A percentile compares a stretch with the other conserved stretches of the same genome.
These are phyloP conservation scores for Didymella exigua DNA, from an alignment of 2,329 filamentous ascomycete species.

Conservation along the genomic window DNA sequence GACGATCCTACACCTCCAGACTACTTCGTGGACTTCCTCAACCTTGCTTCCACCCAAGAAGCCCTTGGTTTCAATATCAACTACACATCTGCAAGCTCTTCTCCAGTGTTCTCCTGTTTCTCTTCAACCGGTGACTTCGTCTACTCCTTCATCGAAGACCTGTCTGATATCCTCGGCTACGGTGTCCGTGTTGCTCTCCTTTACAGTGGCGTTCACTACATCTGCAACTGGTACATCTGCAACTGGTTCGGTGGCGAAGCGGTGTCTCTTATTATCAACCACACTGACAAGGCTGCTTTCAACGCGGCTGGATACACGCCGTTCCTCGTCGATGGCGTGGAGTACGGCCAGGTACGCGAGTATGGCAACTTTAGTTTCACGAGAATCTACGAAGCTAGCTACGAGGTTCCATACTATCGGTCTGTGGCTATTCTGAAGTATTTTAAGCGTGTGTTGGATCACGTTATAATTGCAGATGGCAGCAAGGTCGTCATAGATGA, in stretches of 20 bases:
- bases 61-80: conserved; percentile 60
- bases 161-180: conserved; percentile 58
- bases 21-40: conserved; percentile 60
- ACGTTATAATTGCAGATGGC: conserved; percentile 40
- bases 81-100: conserved; percentile 53
- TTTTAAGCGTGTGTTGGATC: conserved; percentile 37
- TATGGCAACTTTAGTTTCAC: conserved; percentile 51
- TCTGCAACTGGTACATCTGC: conserved; percentile 65
- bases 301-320: conserved; percentile 73
- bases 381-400: conserved; percentile 48
- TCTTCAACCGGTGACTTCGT: conserved; percentile 53
- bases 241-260: conserved; percentile 77
- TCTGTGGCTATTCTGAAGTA: conserved; percentile 38
- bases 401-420: conserved; percentile 54
- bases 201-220: conserved; percentile 65
- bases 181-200: conserved; percentile 62
- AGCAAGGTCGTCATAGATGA: conserved; percentile 32
- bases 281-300: conserved; percentile 60
- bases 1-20: conserved; percentile 60
- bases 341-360: conserved; percentile 51
- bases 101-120: conserved; percentile 54
- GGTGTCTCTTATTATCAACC: conserved; percentile 64
- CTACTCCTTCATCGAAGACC: conserved; percentile 53
- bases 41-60: conserved; percentile 58
- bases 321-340: conserved; percentile 51